These are phyloP conservation scores for Heracleum sosnowskyi DNA, from an alignment of 129 eudicot species.

Conservation along the genomic window DNA sequence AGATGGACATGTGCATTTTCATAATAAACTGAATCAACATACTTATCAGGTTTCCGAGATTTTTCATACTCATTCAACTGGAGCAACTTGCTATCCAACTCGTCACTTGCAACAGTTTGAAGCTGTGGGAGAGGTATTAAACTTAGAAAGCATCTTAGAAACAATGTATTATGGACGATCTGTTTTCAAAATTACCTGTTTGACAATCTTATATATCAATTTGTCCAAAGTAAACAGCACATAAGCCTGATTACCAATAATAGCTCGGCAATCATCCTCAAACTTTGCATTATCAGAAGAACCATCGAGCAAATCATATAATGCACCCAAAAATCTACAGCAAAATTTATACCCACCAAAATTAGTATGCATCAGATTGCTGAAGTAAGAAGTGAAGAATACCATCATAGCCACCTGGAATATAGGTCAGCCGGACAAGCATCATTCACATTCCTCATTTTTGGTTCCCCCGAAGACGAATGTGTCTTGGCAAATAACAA, in stretches of 20 bases:
- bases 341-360: constrained; percentile 11
- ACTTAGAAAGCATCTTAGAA: not conserved
- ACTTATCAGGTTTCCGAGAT: constrained; percentile 62
- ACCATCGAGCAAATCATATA: constrained; percentile 83
- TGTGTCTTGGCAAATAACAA: constrained; percentile 57
- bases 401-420: constrained; percentile 46
- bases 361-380: not conserved
- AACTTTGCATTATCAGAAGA: constrained; percentile 82
- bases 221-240: constrained; percentile 89
- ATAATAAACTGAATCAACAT: constrained; percentile 77
- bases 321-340: constrained; percentile 72
- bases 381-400: constrained; percentile 4
- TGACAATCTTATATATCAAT: constrained; percentile 82
- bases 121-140: constrained; percentile 44
- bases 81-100: constrained; percentile 74
- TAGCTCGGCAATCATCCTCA: constrained; percentile 92
- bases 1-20: constrained; percentile 82
- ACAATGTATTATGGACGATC: not conserved
- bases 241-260: constrained; percentile 93
- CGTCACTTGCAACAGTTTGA: constrained; percentile 86
- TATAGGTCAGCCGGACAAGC: constrained; percentile 50
- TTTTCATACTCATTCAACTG: constrained; percentile 82
- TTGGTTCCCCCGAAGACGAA: constrained; percentile 51
- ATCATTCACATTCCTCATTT: constrained; percentile 58
- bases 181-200: constrained; percentile 51